Evolutionary conservation across 139 green algal species (phyloP), one percentile per base, ranked within the genome.

Genomic region (Coelastrella sp.): DNA sequence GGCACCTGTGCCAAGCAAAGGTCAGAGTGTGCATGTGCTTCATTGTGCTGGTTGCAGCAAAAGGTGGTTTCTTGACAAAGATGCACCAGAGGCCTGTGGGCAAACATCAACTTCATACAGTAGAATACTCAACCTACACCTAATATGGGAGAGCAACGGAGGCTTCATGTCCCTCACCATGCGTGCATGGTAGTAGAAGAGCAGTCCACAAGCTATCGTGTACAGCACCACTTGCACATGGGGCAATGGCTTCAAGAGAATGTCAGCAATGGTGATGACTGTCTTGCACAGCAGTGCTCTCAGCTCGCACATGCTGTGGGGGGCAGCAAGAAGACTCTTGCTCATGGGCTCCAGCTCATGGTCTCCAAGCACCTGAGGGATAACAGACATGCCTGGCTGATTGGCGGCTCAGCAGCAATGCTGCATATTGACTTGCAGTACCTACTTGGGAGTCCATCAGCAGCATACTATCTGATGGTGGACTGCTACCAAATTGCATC

Each of bases 341-440:
- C 59, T 85, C 90, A 95, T 90, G 80, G 93, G 93, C 56, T 95
- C 84, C 87, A 94, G 59, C 59, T 94, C 91, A 58, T 93, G 90
- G 70, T 94, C 91, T 8, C 89, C 93, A 8, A 94, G 66, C n/a
- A 93, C 87, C 90, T 94, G 89, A 65, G 49, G 49, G 76, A 80
- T 27, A 12, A 0, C 8, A 12, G 7, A 80, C 74, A 56, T 9
- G 78, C 22, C 14, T 56, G 1, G 56, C 56, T 84, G 27, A 70
- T 56, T 9, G 12, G 35, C 7, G 9, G 12, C 12, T 17, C 63
- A 70, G 63, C 63, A 70, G 12, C 63, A 70, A 59, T 59, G 19
- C 8, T 12, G 19, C 35, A 49, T 49, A 49, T 49, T 49, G 35
- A 49, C 35, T 1, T 49, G 35, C 35, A 49, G 35, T 49, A 49